Evolutionary conservation across 768 basidiomycete genomes (phyloP).

Genomic region (Rossbeevera mucosa): DNA sequence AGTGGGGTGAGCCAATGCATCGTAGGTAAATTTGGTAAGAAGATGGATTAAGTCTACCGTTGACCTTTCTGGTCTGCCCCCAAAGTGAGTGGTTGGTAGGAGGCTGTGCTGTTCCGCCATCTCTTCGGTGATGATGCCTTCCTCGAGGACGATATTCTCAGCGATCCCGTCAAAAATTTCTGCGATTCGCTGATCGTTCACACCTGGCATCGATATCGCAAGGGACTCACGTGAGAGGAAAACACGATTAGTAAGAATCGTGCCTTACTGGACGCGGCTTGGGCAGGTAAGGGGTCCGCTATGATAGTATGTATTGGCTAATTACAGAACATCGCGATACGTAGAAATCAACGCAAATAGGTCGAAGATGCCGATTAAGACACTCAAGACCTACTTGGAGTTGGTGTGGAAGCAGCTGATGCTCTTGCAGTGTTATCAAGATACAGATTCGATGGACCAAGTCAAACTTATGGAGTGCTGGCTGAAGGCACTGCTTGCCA

Average conservation of each 20-base stretch:
- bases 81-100: too few relatives aligned
- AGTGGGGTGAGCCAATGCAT: too few relatives aligned
- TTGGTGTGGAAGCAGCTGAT: neutral
- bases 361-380: neutral
- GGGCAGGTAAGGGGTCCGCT: neutral
- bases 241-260: neutral
- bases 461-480: neutral
- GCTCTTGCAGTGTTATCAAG: neutral
- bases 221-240: neutral
- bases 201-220: neutral
- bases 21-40: too few relatives aligned
- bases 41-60: too few relatives aligned
- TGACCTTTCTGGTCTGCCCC: too few relatives aligned
- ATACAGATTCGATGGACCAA: neutral
- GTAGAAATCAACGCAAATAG: neutral
- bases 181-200: too few relatives aligned
- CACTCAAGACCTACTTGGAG: too few relatives aligned
- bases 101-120: too few relatives aligned
- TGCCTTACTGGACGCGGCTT: neutral
- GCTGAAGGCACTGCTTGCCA: neutral
- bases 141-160: too few relatives aligned
- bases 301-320: neutral
- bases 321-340: too few relatives aligned
- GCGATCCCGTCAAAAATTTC: too few relatives aligned
- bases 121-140: too few relatives aligned